Conservation (phyloP, 2,329 filamentous ascomycete genomes). For the Pestalotiopsis sp. region DNA sequence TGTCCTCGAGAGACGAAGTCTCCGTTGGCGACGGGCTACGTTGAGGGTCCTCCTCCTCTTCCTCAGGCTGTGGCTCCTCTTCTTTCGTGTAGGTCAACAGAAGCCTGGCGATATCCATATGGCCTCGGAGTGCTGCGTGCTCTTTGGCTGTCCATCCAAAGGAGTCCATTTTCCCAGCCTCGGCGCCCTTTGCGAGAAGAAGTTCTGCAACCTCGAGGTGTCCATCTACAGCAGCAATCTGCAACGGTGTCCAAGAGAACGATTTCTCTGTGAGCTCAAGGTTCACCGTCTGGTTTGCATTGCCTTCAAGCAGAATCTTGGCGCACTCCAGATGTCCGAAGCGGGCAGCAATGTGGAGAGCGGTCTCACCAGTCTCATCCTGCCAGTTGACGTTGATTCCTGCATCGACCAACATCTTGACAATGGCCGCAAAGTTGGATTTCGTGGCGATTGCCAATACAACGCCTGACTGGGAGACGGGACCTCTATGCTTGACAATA, state of each 20-base stretch:
- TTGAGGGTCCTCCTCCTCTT: constrained; percentile 31
- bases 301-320: constrained; percentile 72
- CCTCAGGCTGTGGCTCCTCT: constrained; percentile 27
- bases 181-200: constrained; percentile 77
- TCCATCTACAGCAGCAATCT: constrained; percentile 90
- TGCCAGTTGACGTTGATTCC: constrained; percentile 94
- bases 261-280: constrained; percentile 79
- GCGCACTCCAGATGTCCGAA: constrained; percentile 86
- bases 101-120: constrained; percentile 76
- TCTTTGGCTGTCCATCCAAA: constrained; percentile 95
- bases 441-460: constrained; percentile 87
- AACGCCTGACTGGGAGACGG: constrained; percentile 81
- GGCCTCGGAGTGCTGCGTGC: constrained; percentile 87
- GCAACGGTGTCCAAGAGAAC: constrained; percentile 94
- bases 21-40: constrained; percentile 48
- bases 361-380: constrained; percentile 87
- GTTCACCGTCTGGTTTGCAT: constrained; percentile 71
- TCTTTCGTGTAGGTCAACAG: constrained; percentile 58
- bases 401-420: constrained; percentile 84
- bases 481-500: constrained; percentile 67
- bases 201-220: constrained; percentile 75
- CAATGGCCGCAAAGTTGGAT: constrained; percentile 82
- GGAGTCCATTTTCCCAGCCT: constrained; percentile 74
- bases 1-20: constrained; percentile 63
- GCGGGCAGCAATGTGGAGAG: constrained; percentile 87